A percentile compares a stretch with the other conserved stretches of the same genome.
Conservation (phyloP, 371 early-diverging fungal species). For the Rhizopus microsporus region DNA sequence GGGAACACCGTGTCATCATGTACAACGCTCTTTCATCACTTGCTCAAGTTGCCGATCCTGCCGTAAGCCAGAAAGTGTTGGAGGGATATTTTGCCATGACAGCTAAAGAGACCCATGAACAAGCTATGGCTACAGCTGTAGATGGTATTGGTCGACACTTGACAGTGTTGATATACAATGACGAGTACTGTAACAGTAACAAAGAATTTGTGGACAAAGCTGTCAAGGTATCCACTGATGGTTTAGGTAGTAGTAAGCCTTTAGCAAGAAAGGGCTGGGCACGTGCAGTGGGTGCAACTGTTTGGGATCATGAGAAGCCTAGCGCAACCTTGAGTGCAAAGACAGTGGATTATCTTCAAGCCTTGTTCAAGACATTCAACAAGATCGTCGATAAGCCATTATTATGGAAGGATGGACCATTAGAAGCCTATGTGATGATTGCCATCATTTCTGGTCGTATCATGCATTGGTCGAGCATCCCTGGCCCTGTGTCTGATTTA, state of each 20-base stretch:
- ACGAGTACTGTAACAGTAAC: conserved; percentile 43
- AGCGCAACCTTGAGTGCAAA: conserved; percentile 38
- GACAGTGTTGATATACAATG: conserved; percentile 51
- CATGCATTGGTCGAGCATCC: conserved; percentile 43
- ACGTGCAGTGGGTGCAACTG: conserved; percentile 47
- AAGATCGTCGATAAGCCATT: conserved; percentile 68
- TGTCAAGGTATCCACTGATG: conserved; percentile 53
- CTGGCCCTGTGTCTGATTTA: conserved; percentile 32
- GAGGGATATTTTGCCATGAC: conserved; percentile 65
- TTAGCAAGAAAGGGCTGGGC: conserved; percentile 63
- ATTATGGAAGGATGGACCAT: conserved; percentile 65
- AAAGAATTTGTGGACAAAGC: conserved; percentile 41
- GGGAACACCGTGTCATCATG: conserved; percentile 68
- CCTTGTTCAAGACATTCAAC: conserved; percentile 58
- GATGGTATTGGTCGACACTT: conserved; percentile 66
- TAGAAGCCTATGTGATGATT: conserved; percentile 74
- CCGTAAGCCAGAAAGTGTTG: conserved; percentile 63
- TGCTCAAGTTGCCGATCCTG: conserved; percentile 50
- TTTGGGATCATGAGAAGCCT: conserved; percentile 48
- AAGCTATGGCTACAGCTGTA: conserved; percentile 64
- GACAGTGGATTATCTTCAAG: conserved; percentile 47
- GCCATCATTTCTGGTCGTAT: conserved; percentile 52
- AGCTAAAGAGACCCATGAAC: conserved; percentile 80
- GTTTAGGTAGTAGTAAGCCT: conserved; percentile 60
- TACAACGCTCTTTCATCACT: conserved; percentile 57